Evolutionary conservation across 305 asterid species (phyloP), one percentile per base, ranked within the genome.

Genomic region (Fraxinus dipetala): DNA sequence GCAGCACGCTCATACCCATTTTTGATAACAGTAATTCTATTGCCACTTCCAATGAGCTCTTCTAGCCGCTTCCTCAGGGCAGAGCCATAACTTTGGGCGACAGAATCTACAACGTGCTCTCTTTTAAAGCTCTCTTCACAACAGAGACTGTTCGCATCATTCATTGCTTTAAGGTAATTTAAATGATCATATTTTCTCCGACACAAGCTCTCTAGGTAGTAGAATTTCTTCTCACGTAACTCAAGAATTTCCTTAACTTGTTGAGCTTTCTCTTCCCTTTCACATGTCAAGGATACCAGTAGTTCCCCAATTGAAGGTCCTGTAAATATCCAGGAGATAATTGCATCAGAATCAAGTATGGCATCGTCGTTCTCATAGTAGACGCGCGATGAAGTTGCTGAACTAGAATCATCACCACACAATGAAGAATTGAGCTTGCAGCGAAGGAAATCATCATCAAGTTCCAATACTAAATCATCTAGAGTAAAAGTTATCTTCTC

Each of bases 121-220:
- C 95, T 90, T 84, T 84, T 94, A 89, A 89, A 90, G 80, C 97
- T 91, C 88, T 92, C 97, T 87, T 93, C 97, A 84, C 92, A 81
- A 84, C 97, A 94, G 40, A 93, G 89, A 85, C 88, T 94, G 84
- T 90, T 97, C 77, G 89, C 94, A 31, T 86, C 88, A 89, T 93
- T 97, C 87, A 95, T 82, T 73, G 97, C 97, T 85, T 91, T 97
- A 84, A 93, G 95, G 69, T 94, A 95, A 86, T 87, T 90, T 85
- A 91, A 79, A 78, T 95, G 95, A 85, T 95, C 98, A 72, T 80
- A 83, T 90, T 95, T 95, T 88, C 96, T 91, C 82, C 90, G 98
- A 81, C 98, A 95, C 78, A 91, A 88, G 78, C 91, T 85, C 90
- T 92, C 96, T 82, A 95, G 90, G 81, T 91, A 90, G 79, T 77